Conservation (phyloP, 2,329 filamentous ascomycete genomes). For the Fusarium brevicatenulatum region DNA sequence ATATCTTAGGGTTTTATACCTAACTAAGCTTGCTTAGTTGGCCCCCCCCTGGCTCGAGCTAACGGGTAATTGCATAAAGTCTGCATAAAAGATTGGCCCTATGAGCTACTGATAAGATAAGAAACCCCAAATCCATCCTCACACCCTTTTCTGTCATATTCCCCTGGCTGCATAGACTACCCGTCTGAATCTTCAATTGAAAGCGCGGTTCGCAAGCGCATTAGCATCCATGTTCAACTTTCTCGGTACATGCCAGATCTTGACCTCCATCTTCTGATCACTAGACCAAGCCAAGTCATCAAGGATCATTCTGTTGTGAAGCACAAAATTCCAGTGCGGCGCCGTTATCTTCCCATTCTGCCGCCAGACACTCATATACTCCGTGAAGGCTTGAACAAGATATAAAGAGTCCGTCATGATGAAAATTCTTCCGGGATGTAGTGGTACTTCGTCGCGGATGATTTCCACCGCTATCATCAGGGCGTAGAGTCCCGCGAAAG, state of each 20-base stretch:
- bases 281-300: not conserved
- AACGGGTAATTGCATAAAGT: not conserved
- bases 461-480: fast-evolving
- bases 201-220: not conserved
- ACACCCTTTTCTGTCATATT: not conserved
- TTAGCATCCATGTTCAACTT: not conserved
- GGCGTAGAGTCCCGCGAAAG: not conserved
- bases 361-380: not conserved
- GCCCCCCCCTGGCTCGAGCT: no score
- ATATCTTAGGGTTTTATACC: no score
- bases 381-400: not conserved
- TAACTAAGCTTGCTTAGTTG: no score
- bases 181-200: not conserved
- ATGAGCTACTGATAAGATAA: not conserved
- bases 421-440: fast-evolving
- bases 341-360: not conserved
- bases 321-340: not conserved
- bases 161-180: no score
- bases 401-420: not conserved
- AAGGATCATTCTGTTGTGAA: fast-evolving
- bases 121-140: not conserved
- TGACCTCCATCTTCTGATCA: not conserved
- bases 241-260: not conserved
- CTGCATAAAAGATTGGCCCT: not conserved
- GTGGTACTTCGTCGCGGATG: not conserved